phyloP scores from a whole-genome alignment of 1,139 yeast genomes.

The Lodderomyces parapsilosis region DNA sequence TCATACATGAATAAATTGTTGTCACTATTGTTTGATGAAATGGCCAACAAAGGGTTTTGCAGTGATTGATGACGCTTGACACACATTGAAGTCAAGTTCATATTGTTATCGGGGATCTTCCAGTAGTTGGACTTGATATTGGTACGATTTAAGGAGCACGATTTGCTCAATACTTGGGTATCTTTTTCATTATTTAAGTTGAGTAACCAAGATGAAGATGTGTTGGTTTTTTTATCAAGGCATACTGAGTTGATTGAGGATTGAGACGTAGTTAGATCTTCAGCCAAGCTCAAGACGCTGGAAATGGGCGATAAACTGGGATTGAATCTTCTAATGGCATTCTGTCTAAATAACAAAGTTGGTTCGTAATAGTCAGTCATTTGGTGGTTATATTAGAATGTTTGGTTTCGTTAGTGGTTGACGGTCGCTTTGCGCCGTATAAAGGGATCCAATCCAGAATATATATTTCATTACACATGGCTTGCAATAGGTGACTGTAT shows the following conservation, averaged over 20 bases:
- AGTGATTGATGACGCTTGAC: neutral
- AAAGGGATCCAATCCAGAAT: neutral
- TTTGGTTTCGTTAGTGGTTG: neutral
- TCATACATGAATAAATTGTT: conserved; percentile 67
- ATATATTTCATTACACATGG: neutral
- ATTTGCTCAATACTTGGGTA: conserved; percentile 34
- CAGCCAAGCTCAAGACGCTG: conserved; percentile 21
- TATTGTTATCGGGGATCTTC: conserved; percentile 62
- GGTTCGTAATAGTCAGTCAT: conserved; percentile 45
- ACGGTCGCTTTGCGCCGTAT: conserved; percentile 1
- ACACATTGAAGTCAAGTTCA: conserved; percentile 58
- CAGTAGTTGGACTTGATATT: conserved; percentile 64
- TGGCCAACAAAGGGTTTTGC: conserved; percentile 48
- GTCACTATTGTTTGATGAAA: conserved; percentile 56
- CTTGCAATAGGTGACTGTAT: neutral
- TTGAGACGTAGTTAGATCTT: neutral
- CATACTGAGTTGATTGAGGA: conserved; percentile 3
- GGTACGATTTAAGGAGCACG: conserved; percentile 40
- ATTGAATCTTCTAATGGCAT: conserved; percentile 38
- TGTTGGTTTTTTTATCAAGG: neutral
- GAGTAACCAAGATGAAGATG: conserved; percentile 25
- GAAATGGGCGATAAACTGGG: conserved; percentile 30
- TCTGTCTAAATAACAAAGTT: conserved; percentile 43
- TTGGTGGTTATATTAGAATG: neutral
- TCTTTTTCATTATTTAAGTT: conserved; percentile 26